Percentiles rank a stretch among this genome's conserved stretches.
These are phyloP conservation scores for Oryza rufipogon DNA, from an alignment of 176 grass and related monocot genomes.

Conservation along the genomic window DNA sequence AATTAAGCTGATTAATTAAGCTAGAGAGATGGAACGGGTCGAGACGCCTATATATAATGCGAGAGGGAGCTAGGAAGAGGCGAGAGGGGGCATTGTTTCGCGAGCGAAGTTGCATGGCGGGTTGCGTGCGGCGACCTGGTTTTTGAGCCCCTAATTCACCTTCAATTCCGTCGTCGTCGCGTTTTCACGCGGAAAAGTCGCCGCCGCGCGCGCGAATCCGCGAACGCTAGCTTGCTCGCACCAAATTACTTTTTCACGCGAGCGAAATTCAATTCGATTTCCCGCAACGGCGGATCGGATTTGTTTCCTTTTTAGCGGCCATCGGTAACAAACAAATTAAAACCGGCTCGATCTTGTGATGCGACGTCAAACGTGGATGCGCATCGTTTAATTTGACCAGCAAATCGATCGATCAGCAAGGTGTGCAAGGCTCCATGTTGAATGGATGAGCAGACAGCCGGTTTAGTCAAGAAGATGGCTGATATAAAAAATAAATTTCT, in stretches of 20 bases:
- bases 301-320: background rate
- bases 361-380: constrained; percentile 9
- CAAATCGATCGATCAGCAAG: too few species aligned
- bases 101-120: constrained; percentile 19
- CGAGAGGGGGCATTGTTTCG: background rate
- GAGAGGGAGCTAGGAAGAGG: background rate
- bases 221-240: background rate
- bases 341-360: background rate
- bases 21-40: background rate
- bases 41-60: constrained; percentile 36
- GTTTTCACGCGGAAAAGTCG: constrained; percentile 33
- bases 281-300: background rate
- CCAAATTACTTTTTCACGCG: background rate
- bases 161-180: background rate
- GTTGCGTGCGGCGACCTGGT: constrained; percentile 45
- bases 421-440: background rate
- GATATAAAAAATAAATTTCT: background rate
- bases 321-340: background rate
- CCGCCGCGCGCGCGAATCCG: background rate
- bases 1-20: background rate
- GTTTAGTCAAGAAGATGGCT: constrained; percentile 5
- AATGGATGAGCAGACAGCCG: background rate
- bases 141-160: too few species aligned
- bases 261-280: background rate
- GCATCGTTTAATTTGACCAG: constrained; percentile 33